Percentiles rank a stretch among this genome's conserved stretches.
Conservation (phyloP, 1,284 basidiomycete species). For the Cryptococcus sp. region DNA sequence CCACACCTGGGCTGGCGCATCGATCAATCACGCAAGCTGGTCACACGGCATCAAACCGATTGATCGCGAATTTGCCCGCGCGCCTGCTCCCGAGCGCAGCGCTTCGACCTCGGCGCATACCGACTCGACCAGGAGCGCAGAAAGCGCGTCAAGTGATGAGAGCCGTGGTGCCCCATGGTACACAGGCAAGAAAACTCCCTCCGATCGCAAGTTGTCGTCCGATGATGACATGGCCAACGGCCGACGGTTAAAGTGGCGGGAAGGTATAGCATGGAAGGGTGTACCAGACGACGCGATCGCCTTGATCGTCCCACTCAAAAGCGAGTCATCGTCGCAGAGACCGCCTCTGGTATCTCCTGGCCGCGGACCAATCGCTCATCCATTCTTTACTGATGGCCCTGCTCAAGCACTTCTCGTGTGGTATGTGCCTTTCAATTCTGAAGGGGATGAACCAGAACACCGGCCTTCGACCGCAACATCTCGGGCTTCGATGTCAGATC, state of each 20-base stretch:
- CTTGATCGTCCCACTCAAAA: constrained; percentile 48
- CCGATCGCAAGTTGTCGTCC: not conserved
- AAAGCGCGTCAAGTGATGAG: constrained; percentile 10
- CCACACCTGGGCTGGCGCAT: constrained; percentile 37
- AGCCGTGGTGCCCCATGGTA: not conserved
- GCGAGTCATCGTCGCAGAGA: constrained; percentile 5
- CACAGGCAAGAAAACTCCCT: not conserved
- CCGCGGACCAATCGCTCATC: constrained; percentile 6
- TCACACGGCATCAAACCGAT: not conserved
- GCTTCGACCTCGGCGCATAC: constrained; percentile 1
- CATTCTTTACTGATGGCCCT: constrained; percentile 28
- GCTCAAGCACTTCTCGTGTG: constrained; percentile 48
- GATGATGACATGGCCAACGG: too few relatives aligned
- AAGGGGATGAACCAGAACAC: constrained; percentile 5
- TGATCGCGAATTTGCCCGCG: not conserved
- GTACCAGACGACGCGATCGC: constrained; percentile 52
- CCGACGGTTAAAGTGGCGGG: constrained; percentile 20
- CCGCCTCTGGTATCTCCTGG: constrained; percentile 1
- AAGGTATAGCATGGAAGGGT: constrained; percentile 49
- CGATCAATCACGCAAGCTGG: not conserved
- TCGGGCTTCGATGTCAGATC: constrained; percentile 4
- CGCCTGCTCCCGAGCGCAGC: not conserved
- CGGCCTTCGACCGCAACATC: constrained; percentile 16
- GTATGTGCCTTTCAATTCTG: constrained; percentile 50
- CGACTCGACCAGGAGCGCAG: constrained; percentile 8